Conservation (phyloP, 2,329 filamentous ascomycete genomes). For the Calonectria multiphialidica region DNA sequence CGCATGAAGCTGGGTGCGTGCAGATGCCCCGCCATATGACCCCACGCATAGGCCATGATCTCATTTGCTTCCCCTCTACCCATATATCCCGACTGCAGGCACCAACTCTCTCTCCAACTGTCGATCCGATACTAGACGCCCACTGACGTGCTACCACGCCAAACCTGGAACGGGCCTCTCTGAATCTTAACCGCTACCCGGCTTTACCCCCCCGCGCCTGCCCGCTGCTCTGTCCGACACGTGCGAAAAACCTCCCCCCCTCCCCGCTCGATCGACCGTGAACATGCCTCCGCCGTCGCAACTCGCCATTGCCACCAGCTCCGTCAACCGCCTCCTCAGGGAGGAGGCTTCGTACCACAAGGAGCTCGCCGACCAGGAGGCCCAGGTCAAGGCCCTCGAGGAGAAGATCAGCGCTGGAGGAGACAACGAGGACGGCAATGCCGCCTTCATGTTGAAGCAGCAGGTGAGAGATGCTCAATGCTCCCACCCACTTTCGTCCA, state of each 20-base stretch:
- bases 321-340: conserved; percentile 87
- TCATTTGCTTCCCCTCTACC: conserved; percentile 40
- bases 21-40: conserved; percentile 41
- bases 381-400: conserved; percentile 77
- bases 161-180: background rate
- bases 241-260: background rate
- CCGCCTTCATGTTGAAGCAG: conserved; percentile 84
- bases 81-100: conserved; percentile 35
- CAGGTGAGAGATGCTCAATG: conserved; percentile 69
- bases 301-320: conserved; percentile 83
- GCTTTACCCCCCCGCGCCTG: too few relatives aligned
- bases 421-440: conserved; percentile 76
- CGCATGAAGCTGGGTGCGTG: background rate
- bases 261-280: conserved; percentile 18
- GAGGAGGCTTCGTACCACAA: conserved; percentile 93
- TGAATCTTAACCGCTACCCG: background rate
- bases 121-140: background rate
- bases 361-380: conserved; percentile 82
- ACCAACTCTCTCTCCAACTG: conserved; percentile 25
- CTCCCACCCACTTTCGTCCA: background rate
- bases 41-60: conserved; percentile 44
- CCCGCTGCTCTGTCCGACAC: background rate
- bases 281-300: conserved; percentile 82
- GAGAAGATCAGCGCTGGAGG: conserved; percentile 65
- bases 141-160: background rate